Evolutionary conservation across 371 early-diverging fungal genomes (phyloP), one percentile per base, ranked within the genome.

Genomic region (Haplosporangium sp.): DNA sequence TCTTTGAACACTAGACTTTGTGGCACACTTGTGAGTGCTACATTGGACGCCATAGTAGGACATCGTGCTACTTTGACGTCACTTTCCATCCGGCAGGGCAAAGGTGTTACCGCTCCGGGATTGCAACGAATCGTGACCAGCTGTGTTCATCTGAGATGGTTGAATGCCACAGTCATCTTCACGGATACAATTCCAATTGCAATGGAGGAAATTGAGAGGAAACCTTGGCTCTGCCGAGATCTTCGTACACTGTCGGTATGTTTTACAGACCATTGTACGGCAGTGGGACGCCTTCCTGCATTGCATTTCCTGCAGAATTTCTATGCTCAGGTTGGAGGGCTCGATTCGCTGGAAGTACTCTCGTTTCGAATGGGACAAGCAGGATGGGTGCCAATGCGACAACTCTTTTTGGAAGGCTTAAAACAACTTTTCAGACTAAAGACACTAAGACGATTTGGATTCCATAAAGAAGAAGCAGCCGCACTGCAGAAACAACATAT

Each of bases 381-480:
- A 3, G 66, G 58, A 5, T 58, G 57, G 66, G 35, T 58, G 34
- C 58, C 66, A 13, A 34, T 17, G 58, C 57, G 66, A 35, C 45
- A 42, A 19, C 10, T 53, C 17, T 57, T 65, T 39, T 7, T 57
- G 34, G 47, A 56, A 1, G 44, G 58, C 5, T 1, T 65, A 4
- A 39, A 35, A 11, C 17, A 57, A 4, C 45, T 65, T 6, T 38
- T 57, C 40, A 50, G 45, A 4, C 15, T 65, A n/a, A 65, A 53
- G 37, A 56, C 11, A 44, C 44, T 65, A 13, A 13, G 66, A 11
- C 45, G 56, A n/a, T 65, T 65, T 56, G 47, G 47, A 10, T 56
- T 65, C 19, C 66, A 47, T 35, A 65, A 65, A 47, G 66, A 65
- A 39, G 66, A 58, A n/a, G 66, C 57, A 4, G 34, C 10, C n/a